These are phyloP conservation scores for Canavalia gladiata DNA, from an alignment of 306 rosid genomes.

Conservation along the genomic window DNA sequence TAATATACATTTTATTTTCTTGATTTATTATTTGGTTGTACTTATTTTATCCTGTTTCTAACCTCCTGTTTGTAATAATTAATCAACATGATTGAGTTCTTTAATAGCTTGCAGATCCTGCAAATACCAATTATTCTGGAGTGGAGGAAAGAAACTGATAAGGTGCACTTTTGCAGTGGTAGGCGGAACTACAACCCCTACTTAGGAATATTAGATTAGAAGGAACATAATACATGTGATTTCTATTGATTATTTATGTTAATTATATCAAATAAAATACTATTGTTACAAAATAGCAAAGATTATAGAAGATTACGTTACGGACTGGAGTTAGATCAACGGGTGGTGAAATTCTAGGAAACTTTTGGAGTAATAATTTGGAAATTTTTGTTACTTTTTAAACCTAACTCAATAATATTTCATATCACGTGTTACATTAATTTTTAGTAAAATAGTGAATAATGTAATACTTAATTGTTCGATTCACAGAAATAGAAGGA, in stretches of 20 bases:
- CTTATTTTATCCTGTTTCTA: not conserved
- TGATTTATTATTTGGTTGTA: not conserved
- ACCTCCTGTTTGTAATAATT: not conserved
- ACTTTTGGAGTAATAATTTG: not conserved
- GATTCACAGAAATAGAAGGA: too few relatives aligned
- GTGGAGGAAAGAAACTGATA: not conserved
- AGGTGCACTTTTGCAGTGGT: not conserved
- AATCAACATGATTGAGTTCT: slow-evolving; percentile 1
- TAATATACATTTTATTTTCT: not conserved
- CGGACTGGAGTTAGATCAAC: not conserved
- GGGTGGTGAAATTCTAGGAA: not conserved
- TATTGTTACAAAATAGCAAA: not conserved
- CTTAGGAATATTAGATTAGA: not conserved
- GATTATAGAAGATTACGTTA: not conserved
- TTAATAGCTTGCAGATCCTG: slow-evolving; percentile 7
- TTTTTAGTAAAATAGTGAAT: too few relatives aligned
- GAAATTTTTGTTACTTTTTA: not conserved
- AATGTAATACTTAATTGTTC: too few relatives aligned
- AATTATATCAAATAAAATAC: not conserved
- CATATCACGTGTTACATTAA: too few relatives aligned
- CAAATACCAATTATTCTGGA: slow-evolving; percentile 12
- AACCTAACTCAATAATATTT: not conserved
- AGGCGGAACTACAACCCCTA: not conserved
- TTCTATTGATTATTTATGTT: not conserved
- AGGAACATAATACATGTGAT: not conserved